Percentiles rank a stretch among this genome's conserved stretches.
Evolutionary conservation across 2,329 filamentous ascomycete species (phyloP).

Genomic region (Pyrenochaeta sp.): DNA sequence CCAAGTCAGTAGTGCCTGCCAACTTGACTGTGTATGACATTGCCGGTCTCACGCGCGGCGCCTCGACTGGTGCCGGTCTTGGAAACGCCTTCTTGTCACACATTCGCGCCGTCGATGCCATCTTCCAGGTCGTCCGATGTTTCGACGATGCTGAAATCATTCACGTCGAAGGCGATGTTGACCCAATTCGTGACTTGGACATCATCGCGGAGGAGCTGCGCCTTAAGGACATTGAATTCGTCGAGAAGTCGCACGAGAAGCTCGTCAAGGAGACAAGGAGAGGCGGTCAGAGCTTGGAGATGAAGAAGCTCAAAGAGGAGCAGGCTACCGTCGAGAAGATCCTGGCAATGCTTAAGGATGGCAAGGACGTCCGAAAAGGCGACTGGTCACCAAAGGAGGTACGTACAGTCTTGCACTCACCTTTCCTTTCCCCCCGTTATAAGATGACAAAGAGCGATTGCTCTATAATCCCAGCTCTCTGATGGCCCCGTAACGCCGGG

Average conservation of each 20-base stretch:
- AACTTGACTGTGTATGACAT: slow-evolving; percentile 99
- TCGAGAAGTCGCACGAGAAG: slow-evolving; percentile 91
- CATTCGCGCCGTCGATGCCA: slow-evolving; percentile 96
- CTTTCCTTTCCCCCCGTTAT: slow-evolving; percentile 48
- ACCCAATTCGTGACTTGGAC: slow-evolving; percentile 90
- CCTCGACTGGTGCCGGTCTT: slow-evolving; percentile 95
- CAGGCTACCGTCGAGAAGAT: slow-evolving; percentile 93
- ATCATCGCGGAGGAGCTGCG: slow-evolving; percentile 97
- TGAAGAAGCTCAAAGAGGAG: slow-evolving; percentile 97
- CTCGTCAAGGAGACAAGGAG: slow-evolving; percentile 93
- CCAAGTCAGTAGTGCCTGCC: slow-evolving; percentile 95
- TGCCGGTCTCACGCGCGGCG: slow-evolving; percentile 92
- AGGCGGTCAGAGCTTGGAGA: slow-evolving; percentile 93
- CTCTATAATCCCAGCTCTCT: slow-evolving; percentile 99
- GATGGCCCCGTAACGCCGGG: slow-evolving; percentile 85
- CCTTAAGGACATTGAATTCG: slow-evolving; percentile 98
- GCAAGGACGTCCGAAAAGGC: slow-evolving; percentile 93
- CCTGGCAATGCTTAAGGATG: slow-evolving; percentile 80
- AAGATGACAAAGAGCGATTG: slow-evolving; percentile 99
- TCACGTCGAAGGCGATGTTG: slow-evolving; percentile 98
- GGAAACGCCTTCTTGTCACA: slow-evolving; percentile 98
- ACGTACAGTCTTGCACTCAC: slow-evolving; percentile 54
- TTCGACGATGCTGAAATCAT: slow-evolving; percentile 99
- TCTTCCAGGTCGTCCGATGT: slow-evolving; percentile 95
- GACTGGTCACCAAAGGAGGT: slow-evolving; percentile 95